These are phyloP conservation scores for Sophora flavescens DNA, from an alignment of 306 rosid species.

Conservation along the genomic window DNA sequence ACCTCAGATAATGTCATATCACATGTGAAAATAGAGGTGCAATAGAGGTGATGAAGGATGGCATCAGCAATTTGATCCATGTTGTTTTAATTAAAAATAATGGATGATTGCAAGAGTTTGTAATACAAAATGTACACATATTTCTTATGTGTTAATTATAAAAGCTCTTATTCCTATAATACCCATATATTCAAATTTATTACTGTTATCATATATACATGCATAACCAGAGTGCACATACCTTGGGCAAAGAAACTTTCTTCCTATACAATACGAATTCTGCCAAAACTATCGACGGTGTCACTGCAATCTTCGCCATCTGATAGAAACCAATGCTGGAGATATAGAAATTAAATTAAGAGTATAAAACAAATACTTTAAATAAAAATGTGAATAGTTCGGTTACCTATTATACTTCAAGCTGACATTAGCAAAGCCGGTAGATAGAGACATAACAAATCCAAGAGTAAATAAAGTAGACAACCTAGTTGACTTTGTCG, in stretches of 20 bases:
- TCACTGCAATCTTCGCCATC: slow-evolving; percentile 96
- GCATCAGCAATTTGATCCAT: neutral
- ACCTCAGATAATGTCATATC: neutral
- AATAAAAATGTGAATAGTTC: slow-evolving; percentile 37
- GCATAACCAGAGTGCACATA: slow-evolving; percentile 45
- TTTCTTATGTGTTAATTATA: slow-evolving; percentile 1
- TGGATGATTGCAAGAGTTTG: neutral
- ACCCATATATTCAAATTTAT: neutral
- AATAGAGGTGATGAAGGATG: neutral
- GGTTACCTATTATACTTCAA: slow-evolving; percentile 88
- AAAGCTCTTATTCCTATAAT: slow-evolving; percentile 23
- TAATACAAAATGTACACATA: neutral
- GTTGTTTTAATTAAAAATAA: neutral
- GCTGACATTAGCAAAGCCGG: slow-evolving; percentile 93
- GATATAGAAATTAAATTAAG: slow-evolving; percentile 51
- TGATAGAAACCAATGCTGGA: slow-evolving; percentile 95
- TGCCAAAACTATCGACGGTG: slow-evolving; percentile 89
- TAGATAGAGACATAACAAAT: slow-evolving; percentile 87
- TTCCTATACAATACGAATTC: slow-evolving; percentile 75
- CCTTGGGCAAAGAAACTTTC: slow-evolving; percentile 81
- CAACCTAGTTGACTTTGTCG: slow-evolving; percentile 68
- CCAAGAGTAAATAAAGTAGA: slow-evolving; percentile 83
- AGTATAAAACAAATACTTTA: slow-evolving; percentile 5
- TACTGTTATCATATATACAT: slow-evolving; percentile 8
- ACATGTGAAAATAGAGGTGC: neutral